Evolutionary conservation across 75 land plant species (phyloP).

Genomic region (Cunninghamia lanceolata): DNA sequence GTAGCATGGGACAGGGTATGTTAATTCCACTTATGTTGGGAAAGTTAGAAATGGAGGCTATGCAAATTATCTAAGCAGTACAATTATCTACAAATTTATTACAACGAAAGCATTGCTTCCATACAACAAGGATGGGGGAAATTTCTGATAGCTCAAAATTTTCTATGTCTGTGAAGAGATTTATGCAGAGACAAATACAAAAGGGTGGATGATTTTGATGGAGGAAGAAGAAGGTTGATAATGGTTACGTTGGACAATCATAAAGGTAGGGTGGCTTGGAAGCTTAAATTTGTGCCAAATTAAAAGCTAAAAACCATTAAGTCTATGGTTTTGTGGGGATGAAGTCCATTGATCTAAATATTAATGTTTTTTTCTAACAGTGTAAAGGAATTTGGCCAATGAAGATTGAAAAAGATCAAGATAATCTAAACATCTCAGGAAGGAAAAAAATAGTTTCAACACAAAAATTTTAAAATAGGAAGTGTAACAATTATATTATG

Average conservation of each 20-base stretch:
- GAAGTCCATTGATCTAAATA: no score
- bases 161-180: not conserved
- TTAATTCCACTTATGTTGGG: slow-evolving; percentile 58
- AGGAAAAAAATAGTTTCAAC: no score
- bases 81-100: no score
- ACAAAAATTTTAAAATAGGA: no score
- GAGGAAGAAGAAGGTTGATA: not conserved
- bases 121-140: not conserved
- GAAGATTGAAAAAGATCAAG: no score
- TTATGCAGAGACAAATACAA: not conserved
- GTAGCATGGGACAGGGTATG: slow-evolving; percentile 27
- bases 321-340: not conserved
- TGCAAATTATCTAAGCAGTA: no score
- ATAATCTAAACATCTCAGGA: no score
- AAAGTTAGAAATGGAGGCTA: slow-evolving; percentile 51
- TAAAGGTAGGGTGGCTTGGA: not conserved
- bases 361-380: no score
- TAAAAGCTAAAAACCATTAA: not conserved
- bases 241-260: not conserved
- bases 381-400: no score
- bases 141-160: not conserved
- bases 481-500: no score
- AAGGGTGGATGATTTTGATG: not conserved
- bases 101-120: no score
- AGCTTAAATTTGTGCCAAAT: not conserved